Evolutionary conservation across 768 basidiomycete species (phyloP).

Genomic region (Russula virescens): DNA sequence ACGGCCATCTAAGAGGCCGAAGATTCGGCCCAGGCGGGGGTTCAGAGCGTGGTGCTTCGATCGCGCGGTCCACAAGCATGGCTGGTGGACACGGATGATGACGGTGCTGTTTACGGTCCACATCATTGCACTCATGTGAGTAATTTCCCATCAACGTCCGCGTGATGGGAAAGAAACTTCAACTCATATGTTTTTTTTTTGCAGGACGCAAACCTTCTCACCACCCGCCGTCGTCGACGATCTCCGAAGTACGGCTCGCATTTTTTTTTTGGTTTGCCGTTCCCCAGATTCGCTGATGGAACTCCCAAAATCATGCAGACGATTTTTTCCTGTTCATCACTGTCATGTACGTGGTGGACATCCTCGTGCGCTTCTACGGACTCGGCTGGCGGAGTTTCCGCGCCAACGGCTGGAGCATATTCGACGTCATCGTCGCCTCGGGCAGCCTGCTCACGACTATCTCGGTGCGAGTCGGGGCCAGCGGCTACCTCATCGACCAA

Average conservation of each 20-base stretch:
- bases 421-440: conserved; percentile 72
- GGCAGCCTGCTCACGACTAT: conserved; percentile 84
- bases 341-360: conserved; percentile 69
- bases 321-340: conserved; percentile 71
- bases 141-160: conserved; percentile 8
- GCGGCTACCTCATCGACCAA: conserved; percentile 51
- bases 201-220: conserved; percentile 76
- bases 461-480: conserved; percentile 51
- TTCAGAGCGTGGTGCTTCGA: conserved; percentile 87
- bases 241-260: conserved; percentile 45
- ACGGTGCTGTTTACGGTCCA: conserved; percentile 76
- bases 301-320: conserved; percentile 38
- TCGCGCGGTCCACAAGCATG: conserved; percentile 85
- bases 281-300: neutral
- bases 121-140: conserved; percentile 77
- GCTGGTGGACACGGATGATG: conserved; percentile 84
- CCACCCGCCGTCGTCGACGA: conserved; percentile 44
- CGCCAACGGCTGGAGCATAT: conserved; percentile 93
- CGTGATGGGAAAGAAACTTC: no score
- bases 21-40: conserved; percentile 44
- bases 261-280: no score
- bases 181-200: neutral
- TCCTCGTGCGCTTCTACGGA: conserved; percentile 70
- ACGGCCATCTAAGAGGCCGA: conserved; percentile 78
- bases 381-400: conserved; percentile 80